Evolutionary conservation across 805 yeast genomes (phyloP).

Genomic region (Wickerhamiella alocasiicola): DNA sequence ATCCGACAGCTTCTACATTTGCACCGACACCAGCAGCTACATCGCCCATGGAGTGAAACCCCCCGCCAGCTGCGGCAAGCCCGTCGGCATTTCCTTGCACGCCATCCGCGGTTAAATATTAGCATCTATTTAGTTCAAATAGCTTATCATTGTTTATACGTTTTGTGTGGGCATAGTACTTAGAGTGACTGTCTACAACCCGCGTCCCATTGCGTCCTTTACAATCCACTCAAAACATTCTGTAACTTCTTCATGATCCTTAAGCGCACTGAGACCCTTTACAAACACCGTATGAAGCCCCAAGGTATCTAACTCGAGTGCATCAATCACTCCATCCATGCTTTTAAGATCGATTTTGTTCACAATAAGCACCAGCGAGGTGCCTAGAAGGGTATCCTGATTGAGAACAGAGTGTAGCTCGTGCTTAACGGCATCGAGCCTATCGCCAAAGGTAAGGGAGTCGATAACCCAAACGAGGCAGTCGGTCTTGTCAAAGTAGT

Average conservation of each 20-base stretch:
- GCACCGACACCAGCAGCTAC: too few relatives aligned
- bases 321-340: constrained; percentile 2
- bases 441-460: constrained; percentile 37
- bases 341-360: constrained; percentile 59
- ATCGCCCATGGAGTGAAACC: too few relatives aligned
- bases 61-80: too few relatives aligned
- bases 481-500: constrained; percentile 76
- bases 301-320: not conserved
- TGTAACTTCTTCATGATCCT: constrained; percentile 31
- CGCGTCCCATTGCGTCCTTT: constrained; percentile 26
- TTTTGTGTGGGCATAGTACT: too few relatives aligned
- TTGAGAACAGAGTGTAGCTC: constrained; percentile 52
- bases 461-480: constrained; percentile 81
- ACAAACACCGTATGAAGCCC: not conserved
- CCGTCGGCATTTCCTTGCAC: too few relatives aligned
- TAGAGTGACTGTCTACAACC: too few relatives aligned
- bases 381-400: constrained; percentile 60
- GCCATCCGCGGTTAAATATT: too few relatives aligned
- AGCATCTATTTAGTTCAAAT: too few relatives aligned
- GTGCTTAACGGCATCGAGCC: constrained; percentile 49
- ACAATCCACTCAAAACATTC: constrained; percentile 35
- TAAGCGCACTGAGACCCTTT: constrained; percentile 38
- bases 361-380: constrained; percentile 52
- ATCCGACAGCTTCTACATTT: too few relatives aligned
- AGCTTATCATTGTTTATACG: too few relatives aligned